Evolutionary conservation across 306 rosid genomes (phyloP), one percentile per base, ranked within the genome.

Genomic region (Fragaria vesca): DNA sequence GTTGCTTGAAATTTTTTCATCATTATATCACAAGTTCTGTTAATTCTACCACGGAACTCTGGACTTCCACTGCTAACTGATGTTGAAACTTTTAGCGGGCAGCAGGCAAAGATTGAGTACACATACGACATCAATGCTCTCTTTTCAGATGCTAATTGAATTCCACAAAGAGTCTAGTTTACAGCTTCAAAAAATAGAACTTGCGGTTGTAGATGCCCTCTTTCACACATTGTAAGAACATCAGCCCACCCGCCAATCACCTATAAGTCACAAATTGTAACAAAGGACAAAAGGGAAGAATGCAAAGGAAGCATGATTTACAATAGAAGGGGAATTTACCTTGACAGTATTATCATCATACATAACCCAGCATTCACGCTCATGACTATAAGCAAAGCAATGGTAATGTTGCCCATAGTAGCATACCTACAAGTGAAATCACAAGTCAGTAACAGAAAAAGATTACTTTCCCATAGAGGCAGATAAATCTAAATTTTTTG

Each of bases 381-480:
- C 92, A 78, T 84, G 91, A 74, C 97, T 88, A 84, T 93, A 96
- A 66, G 99, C 99, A 81, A 93, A 96, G 90, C 99, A 93, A 82
- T 91, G 97, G 83, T 96, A 96, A 72, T 96, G 99, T 81, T 96
- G 98, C 47, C 99, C 98, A 74, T 96, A 96, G 86, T 96, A 96
- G 89, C 98, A 96, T 72, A 96, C 99, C 99, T 96, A 78, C 79
- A 26, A 81, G 71, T 48, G 73, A 7, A 61, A 77, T 24, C 66
- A 73, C 52, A 80, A 7, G n/a, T 85, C 70, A 81, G 81, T 79
- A 20, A 20, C 36, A 38, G 13, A 11, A 40, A 73, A 8, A 21
- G 1, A 40, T 40, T 24, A 57, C 11, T 8, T 66, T 40, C 26
- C 26, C 11, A 57, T 12, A 1, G 1, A 18, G 67, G 26, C 42